Conservation (phyloP, 495 filamentous ascomycete species). For the Talaromyces adpressus region DNA sequence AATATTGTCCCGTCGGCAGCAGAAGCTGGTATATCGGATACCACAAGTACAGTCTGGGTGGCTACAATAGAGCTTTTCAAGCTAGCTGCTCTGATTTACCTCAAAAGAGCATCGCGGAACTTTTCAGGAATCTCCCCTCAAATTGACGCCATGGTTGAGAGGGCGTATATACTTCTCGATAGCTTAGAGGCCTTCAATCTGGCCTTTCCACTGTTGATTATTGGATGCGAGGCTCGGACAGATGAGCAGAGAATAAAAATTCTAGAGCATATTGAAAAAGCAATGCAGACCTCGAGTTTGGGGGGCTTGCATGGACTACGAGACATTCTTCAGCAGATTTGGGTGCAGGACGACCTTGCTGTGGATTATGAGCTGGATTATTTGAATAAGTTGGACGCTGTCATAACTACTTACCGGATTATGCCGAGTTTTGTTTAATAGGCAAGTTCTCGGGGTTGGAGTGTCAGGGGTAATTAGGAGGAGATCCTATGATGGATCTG, state of each 20-base stretch:
- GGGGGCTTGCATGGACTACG: background rate
- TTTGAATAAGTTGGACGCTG: conserved; percentile 3
- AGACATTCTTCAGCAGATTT: conserved; percentile 2
- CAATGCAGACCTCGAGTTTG: conserved; percentile 2
- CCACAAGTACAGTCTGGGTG: background rate
- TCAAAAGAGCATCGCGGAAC: conserved; percentile 5
- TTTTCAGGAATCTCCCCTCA: conserved; percentile 1
- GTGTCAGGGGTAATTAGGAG: background rate
- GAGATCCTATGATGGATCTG: background rate
- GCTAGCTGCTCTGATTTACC: conserved; percentile 1
- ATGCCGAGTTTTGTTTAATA: conserved; percentile 6
- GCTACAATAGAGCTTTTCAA: conserved; percentile 7
- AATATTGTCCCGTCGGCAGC: conserved; percentile 1
- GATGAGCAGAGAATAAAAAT: conserved; percentile 3
- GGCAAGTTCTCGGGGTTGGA: background rate
- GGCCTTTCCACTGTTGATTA: conserved; percentile 4
- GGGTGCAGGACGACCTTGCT: conserved; percentile 3
- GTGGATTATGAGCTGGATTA: conserved; percentile 4
- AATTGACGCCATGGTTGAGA: conserved; percentile 3
- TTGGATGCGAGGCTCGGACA: conserved; percentile 1
- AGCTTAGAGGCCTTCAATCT: background rate
- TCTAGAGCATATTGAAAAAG: background rate
- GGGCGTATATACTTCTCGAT: conserved; percentile 5
- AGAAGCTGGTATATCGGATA: conserved; percentile 1
- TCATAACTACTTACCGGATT: conserved; percentile 2